Percentiles rank a stretch among this genome's conserved stretches.
Conservation (phyloP, 2,329 filamentous ascomycete genomes). For the Ramichloridium luteum region DNA sequence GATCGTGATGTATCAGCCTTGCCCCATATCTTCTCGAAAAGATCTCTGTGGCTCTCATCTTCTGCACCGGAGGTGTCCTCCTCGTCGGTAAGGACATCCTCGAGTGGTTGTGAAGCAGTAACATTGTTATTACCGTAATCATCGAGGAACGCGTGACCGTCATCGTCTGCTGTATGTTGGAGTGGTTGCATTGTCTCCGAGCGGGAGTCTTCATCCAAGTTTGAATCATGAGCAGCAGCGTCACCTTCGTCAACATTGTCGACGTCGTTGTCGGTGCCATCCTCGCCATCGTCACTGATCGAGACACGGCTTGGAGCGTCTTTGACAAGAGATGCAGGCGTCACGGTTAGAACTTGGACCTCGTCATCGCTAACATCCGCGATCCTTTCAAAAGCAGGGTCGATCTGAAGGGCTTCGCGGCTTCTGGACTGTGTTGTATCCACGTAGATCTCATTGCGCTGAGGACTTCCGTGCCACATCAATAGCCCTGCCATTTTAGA, state of each 20-base stretch:
- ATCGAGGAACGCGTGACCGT: neutral
- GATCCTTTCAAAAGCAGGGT: too few relatives aligned
- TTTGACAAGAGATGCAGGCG: too few relatives aligned
- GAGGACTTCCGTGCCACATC: too few relatives aligned
- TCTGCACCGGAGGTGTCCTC: neutral
- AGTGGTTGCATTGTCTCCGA: neutral
- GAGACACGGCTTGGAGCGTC: too few relatives aligned
- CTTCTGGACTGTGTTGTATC: too few relatives aligned
- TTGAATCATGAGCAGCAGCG: conserved; percentile 1
- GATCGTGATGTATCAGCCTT: neutral
- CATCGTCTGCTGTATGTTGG: neutral
- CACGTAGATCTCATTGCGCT: too few relatives aligned
- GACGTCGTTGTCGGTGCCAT: too few relatives aligned
- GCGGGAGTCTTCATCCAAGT: neutral
- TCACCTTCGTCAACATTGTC: neutral
- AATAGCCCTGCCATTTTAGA: too few relatives aligned
- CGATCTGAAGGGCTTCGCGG: too few relatives aligned
- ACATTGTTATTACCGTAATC: neutral
- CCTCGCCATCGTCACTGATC: too few relatives aligned
- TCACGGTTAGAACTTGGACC: too few relatives aligned
- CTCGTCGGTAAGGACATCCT: neutral
- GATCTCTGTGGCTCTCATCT: neutral
- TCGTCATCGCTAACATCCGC: too few relatives aligned
- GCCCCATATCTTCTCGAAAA: neutral
- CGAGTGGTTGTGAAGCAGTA: neutral